These are phyloP conservation scores for Boechera divaricarpa DNA, from an alignment of 345 rosid species.

Conservation along the genomic window DNA sequence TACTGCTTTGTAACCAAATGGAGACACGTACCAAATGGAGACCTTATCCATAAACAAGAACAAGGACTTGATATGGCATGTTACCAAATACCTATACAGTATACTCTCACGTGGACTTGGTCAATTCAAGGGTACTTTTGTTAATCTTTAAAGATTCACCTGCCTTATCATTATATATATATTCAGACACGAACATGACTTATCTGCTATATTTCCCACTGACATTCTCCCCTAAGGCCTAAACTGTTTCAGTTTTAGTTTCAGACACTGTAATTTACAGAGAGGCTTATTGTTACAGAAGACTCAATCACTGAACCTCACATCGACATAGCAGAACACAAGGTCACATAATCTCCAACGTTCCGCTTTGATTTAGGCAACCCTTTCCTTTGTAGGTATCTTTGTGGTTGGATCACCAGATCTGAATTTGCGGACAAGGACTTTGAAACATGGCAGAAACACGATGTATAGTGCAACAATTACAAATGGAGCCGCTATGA, in stretches of 20 bases:
- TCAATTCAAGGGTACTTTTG: neutral
- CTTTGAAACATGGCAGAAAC: conserved; percentile 45
- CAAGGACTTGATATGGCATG: conserved; percentile 10
- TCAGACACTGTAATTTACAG: conserved; percentile 9
- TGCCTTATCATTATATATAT: neutral
- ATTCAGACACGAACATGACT: neutral
- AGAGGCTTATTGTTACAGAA: neutral
- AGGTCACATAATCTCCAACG: neutral
- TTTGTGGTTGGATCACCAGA: conserved; percentile 14
- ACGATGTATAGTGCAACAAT: conserved; percentile 38
- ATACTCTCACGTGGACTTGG: neutral
- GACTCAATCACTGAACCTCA: conserved; percentile 7
- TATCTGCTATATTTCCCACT: neutral
- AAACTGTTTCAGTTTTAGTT: conserved; percentile 2
- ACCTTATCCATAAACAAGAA: neutral
- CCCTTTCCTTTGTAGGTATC: conserved; percentile 31
- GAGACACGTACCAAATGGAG: conserved; percentile 7
- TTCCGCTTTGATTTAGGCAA: conserved; percentile 15
- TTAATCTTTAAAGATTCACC: neutral
- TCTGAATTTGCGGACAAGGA: conserved; percentile 42
- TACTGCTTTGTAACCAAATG: conserved; percentile 26
- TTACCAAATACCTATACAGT: neutral
- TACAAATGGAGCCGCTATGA: conserved; percentile 42
- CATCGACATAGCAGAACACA: conserved; percentile 10
- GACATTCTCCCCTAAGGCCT: neutral